Base-by-base conservation (phyloP, 352 stramenopile species). In the Phytophthora fragariaefolia region DNA sequence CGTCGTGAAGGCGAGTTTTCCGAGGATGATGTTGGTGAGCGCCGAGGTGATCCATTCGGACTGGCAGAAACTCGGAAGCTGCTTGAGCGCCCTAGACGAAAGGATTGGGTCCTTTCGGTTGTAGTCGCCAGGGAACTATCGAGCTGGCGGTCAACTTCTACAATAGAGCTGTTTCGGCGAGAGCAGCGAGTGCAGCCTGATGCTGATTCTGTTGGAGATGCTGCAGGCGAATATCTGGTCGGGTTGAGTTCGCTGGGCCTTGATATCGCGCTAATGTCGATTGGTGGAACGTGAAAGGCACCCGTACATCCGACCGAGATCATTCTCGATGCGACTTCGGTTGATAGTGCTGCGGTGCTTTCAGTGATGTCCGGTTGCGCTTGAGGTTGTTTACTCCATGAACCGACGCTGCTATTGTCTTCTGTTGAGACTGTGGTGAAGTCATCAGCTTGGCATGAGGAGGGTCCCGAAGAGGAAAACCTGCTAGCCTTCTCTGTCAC, bases 1-100 rank as follows among this genome's bases (percentile, higher is more conserved):
- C 53, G 65, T 58, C 40, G 54, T 45, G 64, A 58, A 3, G 58
- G 63, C 2, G 58, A 68, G 18, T 30, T 68, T 62, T 65, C 66
- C 4, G 60, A 23, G 52, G 59, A 63, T 7, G 65, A 60, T 12
- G 52, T 12, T 24, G 55, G 55, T 3, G 66, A 58, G 20, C 47
- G 27, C 18, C 36, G 27, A 12, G 36, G 36, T 26, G 42, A 48
- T 23, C 42, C 42, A n/a, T 26, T 9, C n/a, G 4, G 42, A 9
- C 20, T 57, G 26, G 56, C 50, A 53, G 38, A 13, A 34, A 59
- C 40, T 27, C 38, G 46, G 40, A 74, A 73, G 27, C 59, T 73
- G 17, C 36, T 59, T 7, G 52, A 56, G 6, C 46, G 45, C 13
- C 9, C 36, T 24, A 24, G 48, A 1, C 40, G 56, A 20, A 71